Base-by-base conservation (phyloP, 768 basidiomycete genomes). In the Calocybe cyanea region DNA sequence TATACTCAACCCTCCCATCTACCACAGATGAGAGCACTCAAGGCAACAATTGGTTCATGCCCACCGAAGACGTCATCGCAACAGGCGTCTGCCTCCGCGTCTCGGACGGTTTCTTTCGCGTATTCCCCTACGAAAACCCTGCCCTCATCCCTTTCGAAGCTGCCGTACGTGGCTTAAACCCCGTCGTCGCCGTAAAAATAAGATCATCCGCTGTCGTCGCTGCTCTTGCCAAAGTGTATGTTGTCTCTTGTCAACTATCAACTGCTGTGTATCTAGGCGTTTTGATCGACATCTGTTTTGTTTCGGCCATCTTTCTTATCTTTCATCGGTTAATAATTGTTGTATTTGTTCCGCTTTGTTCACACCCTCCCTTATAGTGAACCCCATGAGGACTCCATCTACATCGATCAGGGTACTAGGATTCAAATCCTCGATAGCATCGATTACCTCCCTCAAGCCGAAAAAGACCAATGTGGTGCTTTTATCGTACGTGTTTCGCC, bases 391-490 rank as follows among this genome's bases (percentile, higher is more conserved):
- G 61, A 66, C 23, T 80, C 76, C 34, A 75, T 87, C 41, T 79
- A 78, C 55, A 81, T 94, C 50, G 89, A 92, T 63, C 67, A 72
- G 41, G 80, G 87, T 56, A 92, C 89, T 0, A 84, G 89, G 24
- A 92, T 94, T 43, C 91, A 94, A 59, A 80, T 94, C 48, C 65
- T 94, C 17, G 81, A 83, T 43, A 75, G 76, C 31, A 80, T 92
- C 53, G 61, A 66, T 28, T 71, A 76, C 40, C 70, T 94, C 28
- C 83, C 85, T 1, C 69, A 76, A 30, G 90, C 89, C 3, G 87
- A 92, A 59, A 92, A 91, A 68, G 90, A 92, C 43, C 89, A 92
- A 54, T 90, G 86, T 38, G 90, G 83, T 14, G 91, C 91, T 1
- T 93, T 93, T 56, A 78, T 91, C 42, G 73, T 73, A 57, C 42